Evolutionary conservation across 345 rosid genomes (phyloP).

Genomic region (Boechera stricta): DNA sequence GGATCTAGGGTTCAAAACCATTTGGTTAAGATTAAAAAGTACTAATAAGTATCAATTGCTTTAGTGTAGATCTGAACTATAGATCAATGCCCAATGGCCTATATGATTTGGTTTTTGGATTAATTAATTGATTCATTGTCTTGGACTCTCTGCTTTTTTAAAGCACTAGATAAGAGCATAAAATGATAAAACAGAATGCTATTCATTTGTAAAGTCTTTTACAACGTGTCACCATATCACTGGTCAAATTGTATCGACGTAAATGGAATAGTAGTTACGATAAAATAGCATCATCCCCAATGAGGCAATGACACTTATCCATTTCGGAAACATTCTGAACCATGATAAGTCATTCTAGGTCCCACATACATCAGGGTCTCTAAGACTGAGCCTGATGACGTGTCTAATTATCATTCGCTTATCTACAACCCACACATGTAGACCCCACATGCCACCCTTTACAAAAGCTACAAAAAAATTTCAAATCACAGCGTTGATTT

Average conservation of each 20-base stretch:
- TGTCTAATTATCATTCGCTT: slow-evolving; percentile 11
- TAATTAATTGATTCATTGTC: too few species aligned
- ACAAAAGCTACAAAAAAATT: background rate
- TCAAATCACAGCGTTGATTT: slow-evolving; percentile 4
- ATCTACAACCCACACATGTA: slow-evolving; percentile 13
- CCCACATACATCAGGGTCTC: slow-evolving; percentile 14
- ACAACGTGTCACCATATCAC: background rate
- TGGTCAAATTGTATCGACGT: slow-evolving; percentile 2
- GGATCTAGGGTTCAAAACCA: too few species aligned
- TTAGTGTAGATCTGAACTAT: too few species aligned
- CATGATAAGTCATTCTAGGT: slow-evolving; percentile 31
- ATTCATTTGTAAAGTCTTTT: background rate
- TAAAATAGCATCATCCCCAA: slow-evolving; percentile 9
- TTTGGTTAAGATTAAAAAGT: too few species aligned
- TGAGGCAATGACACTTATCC: slow-evolving; percentile 25
- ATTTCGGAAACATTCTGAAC: slow-evolving; percentile 44
- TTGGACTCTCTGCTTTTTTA: too few species aligned
- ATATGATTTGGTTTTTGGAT: too few species aligned
- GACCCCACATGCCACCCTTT: slow-evolving; percentile 25
- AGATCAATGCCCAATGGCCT: too few species aligned
- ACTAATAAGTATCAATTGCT: too few species aligned
- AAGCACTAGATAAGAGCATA: too few species aligned
- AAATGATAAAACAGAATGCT: too few species aligned
- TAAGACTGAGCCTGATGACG: slow-evolving; percentile 18
- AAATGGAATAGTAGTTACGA: slow-evolving; percentile 24